Conservation (phyloP, 306 rosid genomes). For the Vigna unguiculata region DNA sequence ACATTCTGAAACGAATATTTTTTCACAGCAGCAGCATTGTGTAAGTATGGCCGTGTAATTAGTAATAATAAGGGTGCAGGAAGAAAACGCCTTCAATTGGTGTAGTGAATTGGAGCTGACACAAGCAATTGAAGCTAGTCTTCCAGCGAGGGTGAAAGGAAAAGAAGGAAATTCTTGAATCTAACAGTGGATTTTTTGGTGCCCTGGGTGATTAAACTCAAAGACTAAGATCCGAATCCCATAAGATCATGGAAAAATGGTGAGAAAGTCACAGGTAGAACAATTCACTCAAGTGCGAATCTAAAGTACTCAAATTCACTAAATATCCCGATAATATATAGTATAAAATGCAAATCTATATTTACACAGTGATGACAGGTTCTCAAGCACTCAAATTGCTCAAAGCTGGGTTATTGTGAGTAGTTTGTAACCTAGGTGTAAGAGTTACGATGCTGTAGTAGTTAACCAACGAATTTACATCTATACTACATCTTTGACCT, state of each 20-base stretch:
- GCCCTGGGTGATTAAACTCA: neutral
- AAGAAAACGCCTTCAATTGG: too few relatives aligned
- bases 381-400: neutral
- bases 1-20: too few relatives aligned
- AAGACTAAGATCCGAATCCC: neutral
- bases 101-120: too few relatives aligned
- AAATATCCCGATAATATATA: neutral
- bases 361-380: conserved; percentile 22
- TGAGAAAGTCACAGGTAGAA: neutral
- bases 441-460: conserved; percentile 14
- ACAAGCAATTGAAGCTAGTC: too few relatives aligned
- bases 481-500: conserved; percentile 11
- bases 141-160: too few relatives aligned
- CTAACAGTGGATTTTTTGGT: too few relatives aligned
- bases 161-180: too few relatives aligned
- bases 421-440: conserved; percentile 12
- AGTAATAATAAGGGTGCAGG: too few relatives aligned
- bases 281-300: neutral
- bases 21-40: too few relatives aligned
- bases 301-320: neutral
- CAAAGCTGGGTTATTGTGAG: conserved; percentile 1
- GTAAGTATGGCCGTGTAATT: too few relatives aligned
- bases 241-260: neutral
- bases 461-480: conserved; percentile 12
- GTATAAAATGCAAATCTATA: conserved; percentile 15